Evolutionary conservation across 2,329 filamentous ascomycete genomes (phyloP).

Genomic region (Diaporthe citri): DNA sequence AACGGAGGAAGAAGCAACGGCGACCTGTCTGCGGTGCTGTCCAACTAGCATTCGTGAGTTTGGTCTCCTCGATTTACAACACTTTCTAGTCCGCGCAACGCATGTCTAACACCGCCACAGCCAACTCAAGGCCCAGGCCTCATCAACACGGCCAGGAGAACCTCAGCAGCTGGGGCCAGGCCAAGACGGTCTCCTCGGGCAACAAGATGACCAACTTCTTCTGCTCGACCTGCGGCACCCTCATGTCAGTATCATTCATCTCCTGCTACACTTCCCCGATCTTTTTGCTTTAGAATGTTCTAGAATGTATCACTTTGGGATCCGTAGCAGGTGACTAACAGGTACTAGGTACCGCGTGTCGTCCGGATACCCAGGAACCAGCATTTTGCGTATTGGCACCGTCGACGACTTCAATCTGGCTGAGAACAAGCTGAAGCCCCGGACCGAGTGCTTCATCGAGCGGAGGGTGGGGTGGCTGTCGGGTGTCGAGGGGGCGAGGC

Average conservation of each 20-base stretch:
- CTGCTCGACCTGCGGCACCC: conserved; percentile 52
- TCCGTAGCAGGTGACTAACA: background rate
- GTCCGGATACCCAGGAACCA: conserved; percentile 56
- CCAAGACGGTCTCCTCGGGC: conserved; percentile 59
- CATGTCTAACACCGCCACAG: conserved; percentile 45
- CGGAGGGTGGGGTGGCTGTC: conserved; percentile 64
- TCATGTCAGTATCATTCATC: background rate
- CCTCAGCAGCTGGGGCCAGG: conserved; percentile 60
- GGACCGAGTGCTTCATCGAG: conserved; percentile 64
- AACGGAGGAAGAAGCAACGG: conserved; percentile 62
- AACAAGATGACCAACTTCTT: conserved; percentile 72
- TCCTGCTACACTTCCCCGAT: background rate
- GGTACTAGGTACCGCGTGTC: conserved; percentile 59
- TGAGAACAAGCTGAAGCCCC: conserved; percentile 68
- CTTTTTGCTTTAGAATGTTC: background rate
- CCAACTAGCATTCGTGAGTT: conserved; percentile 64
- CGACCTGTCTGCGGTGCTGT: conserved; percentile 71
- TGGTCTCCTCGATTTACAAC: too few relatives aligned
- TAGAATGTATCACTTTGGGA: background rate
- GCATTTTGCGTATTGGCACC: conserved; percentile 68
- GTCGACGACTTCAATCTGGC: conserved; percentile 72
- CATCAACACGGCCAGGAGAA: conserved; percentile 60
- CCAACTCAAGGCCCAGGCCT: conserved; percentile 60
- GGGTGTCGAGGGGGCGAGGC: conserved; percentile 50
- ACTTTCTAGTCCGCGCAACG: background rate